These are phyloP conservation scores for Volutella citrinella DNA, from an alignment of 2,329 filamentous ascomycete genomes.

Conservation along the genomic window DNA sequence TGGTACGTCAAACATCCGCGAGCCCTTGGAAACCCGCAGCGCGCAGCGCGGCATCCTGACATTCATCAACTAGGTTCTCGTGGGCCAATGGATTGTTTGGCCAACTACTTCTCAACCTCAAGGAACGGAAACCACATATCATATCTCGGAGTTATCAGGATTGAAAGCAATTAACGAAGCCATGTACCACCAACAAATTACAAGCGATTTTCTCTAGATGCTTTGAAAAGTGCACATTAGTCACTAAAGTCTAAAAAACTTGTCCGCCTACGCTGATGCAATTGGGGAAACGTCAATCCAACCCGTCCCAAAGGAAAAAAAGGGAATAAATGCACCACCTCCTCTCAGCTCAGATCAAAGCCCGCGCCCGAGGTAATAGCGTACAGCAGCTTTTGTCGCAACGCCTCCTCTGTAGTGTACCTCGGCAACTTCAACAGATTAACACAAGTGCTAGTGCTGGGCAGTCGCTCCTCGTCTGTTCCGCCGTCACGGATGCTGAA, in stretches of 20 bases:
- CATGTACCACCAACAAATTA: slow-evolving; percentile 1
- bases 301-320: not conserved
- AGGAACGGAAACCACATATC: slow-evolving; percentile 68
- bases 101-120: slow-evolving; percentile 75
- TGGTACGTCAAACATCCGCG: slow-evolving; percentile 24
- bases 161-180: slow-evolving; percentile 4
- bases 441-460: slow-evolving; percentile 93
- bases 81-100: slow-evolving; percentile 90
- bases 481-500: slow-evolving; percentile 85
- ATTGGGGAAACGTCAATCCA: too few species aligned
- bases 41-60: too few species aligned
- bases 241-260: too few species aligned
- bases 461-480: slow-evolving; percentile 64
- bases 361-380: slow-evolving; percentile 87
- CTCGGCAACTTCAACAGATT: slow-evolving; percentile 90
- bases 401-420: slow-evolving; percentile 62
- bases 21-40: too few species aligned
- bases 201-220: too few species aligned
- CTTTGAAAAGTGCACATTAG: too few species aligned
- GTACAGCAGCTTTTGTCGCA: slow-evolving; percentile 83
- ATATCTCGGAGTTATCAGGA: slow-evolving; percentile 47
- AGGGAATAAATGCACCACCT: not conserved
- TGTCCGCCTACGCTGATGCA: slow-evolving; percentile 1
- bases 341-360: slow-evolving; percentile 76
- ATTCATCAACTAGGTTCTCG: slow-evolving; percentile 62